Conservation (phyloP, 1,284 basidiomycete species). For the Cystobasidium pallidum region DNA sequence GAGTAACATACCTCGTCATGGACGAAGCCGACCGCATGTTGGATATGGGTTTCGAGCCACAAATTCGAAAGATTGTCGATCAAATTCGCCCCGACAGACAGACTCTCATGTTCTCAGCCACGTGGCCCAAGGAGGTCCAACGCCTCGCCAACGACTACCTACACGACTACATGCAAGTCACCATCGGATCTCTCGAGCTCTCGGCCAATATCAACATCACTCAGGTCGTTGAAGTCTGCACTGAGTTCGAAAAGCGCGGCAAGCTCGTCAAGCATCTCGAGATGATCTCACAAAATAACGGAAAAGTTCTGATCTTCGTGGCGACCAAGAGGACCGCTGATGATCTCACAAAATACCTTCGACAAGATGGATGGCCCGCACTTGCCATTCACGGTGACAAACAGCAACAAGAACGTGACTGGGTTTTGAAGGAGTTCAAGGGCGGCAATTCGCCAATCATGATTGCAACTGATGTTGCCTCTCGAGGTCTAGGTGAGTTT, state of each 20-base stretch:
- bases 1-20: slow-evolving; percentile 97
- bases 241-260: slow-evolving; percentile 94
- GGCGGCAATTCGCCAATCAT: slow-evolving; percentile 95
- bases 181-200: slow-evolving; percentile 97
- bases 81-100: slow-evolving; percentile 62
- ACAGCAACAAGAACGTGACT: slow-evolving; percentile 89
- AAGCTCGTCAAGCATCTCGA: slow-evolving; percentile 97
- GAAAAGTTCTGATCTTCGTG: slow-evolving; percentile 98
- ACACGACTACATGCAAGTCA: slow-evolving; percentile 94
- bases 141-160: slow-evolving; percentile 95
- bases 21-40: slow-evolving; percentile 99
- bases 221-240: slow-evolving; percentile 94
- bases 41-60: slow-evolving; percentile 99
- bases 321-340: slow-evolving; percentile 97
- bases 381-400: slow-evolving; percentile 99
- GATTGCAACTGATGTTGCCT: slow-evolving; percentile 93
- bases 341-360: slow-evolving; percentile 95
- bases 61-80: slow-evolving; percentile 95
- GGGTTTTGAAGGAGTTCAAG: slow-evolving; percentile 98
- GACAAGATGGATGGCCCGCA: slow-evolving; percentile 97
- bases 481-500: slow-evolving; percentile 98
- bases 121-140: slow-evolving; percentile 99
- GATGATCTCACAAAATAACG: slow-evolving; percentile 92
- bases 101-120: slow-evolving; percentile 81
- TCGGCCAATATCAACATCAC: slow-evolving; percentile 98